These are phyloP conservation scores for Candida krabiensis DNA, from an alignment of 805 yeast species.

Conservation along the genomic window DNA sequence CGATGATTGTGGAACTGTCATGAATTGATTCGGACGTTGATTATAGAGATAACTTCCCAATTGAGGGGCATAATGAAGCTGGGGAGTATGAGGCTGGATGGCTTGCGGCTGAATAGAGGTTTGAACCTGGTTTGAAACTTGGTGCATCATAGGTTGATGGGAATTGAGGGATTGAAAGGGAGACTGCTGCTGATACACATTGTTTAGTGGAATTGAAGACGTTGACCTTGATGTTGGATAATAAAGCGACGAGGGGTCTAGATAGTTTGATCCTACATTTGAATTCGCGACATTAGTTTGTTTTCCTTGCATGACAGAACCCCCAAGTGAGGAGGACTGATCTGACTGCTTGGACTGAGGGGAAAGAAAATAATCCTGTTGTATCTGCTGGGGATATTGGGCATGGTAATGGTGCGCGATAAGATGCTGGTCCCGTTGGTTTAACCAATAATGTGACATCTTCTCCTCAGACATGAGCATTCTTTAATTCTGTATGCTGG, in stretches of 20 bases:
- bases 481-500: constrained; percentile 15
- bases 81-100: not conserved
- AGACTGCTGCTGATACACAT: not conserved
- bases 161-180: not conserved
- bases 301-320: not conserved
- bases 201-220: not conserved
- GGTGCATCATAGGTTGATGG: not conserved
- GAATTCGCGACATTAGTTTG: not conserved
- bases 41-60: not conserved
- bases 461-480: constrained; percentile 20
- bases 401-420: constrained; percentile 6
- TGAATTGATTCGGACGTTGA: not conserved
- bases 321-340: constrained; percentile 1
- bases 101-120: not conserved
- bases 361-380: constrained; percentile 4
- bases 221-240: not conserved
- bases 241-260: not conserved
- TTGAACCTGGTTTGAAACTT: not conserved
- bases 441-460: constrained; percentile 15
- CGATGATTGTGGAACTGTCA: constrained; percentile 1
- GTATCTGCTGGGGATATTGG: constrained; percentile 8
- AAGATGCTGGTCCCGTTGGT: constrained; percentile 12
- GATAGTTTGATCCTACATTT: not conserved
- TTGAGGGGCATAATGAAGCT: not conserved
- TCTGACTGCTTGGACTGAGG: constrained; percentile 5